Conservation (phyloP, 805 yeast species). For the Grigorovia yakushimaensis region DNA sequence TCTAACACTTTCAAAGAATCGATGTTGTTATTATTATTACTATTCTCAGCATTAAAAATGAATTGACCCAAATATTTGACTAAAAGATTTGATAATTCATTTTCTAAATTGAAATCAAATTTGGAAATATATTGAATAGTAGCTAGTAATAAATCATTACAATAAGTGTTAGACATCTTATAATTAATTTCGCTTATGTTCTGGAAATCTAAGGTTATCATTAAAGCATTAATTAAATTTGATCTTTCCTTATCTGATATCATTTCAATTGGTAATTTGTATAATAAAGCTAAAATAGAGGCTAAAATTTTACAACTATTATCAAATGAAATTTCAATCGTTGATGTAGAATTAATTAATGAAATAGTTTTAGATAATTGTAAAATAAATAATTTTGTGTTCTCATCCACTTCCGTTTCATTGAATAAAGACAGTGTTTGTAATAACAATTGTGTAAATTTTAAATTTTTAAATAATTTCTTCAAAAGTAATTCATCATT, state of each 20-base stretch:
- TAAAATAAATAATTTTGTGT: constrained; percentile 7
- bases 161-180: constrained; percentile 15
- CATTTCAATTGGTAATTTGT: neutral
- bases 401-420: neutral
- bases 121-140: constrained; percentile 13
- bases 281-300: constrained; percentile 7
- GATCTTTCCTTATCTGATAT: constrained; percentile 2
- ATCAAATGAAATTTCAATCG: constrained; percentile 20
- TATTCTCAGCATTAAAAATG: constrained; percentile 10
- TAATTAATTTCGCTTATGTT: constrained; percentile 9
- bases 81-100: constrained; percentile 1
- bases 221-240: constrained; percentile 11
- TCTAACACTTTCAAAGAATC: constrained; percentile 14
- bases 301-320: constrained; percentile 18
- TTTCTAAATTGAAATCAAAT: neutral
- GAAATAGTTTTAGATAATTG: constrained; percentile 12
- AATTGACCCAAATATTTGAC: constrained; percentile 6
- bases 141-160: constrained; percentile 15
- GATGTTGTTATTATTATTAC: neutral
- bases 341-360: constrained; percentile 18
- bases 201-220: constrained; percentile 16
- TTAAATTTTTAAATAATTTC: constrained; percentile 35
- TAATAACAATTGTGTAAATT: constrained; percentile 26
- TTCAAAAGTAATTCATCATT: constrained; percentile 27
- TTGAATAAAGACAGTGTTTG: constrained; percentile 10